Percentiles rank a stretch among this genome's conserved stretches.
These are phyloP conservation scores for Leptoxyphium fumago DNA, from an alignment of 2,329 filamentous ascomycete genomes.

Conservation along the genomic window DNA sequence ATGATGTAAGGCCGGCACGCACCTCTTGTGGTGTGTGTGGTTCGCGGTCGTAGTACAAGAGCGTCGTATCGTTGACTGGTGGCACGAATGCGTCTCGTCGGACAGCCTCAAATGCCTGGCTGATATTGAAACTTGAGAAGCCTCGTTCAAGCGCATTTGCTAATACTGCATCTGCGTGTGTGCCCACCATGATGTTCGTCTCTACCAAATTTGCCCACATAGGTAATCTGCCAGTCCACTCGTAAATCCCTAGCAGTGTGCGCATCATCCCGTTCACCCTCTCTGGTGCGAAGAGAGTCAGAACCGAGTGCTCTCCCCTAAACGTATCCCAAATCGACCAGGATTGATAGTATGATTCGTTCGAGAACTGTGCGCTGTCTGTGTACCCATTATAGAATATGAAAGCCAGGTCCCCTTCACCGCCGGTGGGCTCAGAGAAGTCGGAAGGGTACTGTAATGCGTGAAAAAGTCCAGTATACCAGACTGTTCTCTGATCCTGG, in stretches of 20 bases:
- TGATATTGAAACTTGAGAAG: slow-evolving; percentile 29
- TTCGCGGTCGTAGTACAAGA: slow-evolving; percentile 35
- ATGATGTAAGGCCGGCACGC: slow-evolving; percentile 31
- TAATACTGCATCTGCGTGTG: slow-evolving; percentile 33
- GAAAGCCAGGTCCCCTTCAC: slow-evolving; percentile 8
- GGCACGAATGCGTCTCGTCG: slow-evolving; percentile 31
- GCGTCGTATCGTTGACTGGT: slow-evolving; percentile 28
- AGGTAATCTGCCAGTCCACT: slow-evolving; percentile 32
- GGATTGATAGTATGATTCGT: slow-evolving; percentile 35
- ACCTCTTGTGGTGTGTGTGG: slow-evolving; percentile 31
- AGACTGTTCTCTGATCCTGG: slow-evolving; percentile 31
- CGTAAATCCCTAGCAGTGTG: slow-evolving; percentile 30
- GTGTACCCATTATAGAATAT: slow-evolving; percentile 35
- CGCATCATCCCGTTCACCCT: slow-evolving; percentile 35
- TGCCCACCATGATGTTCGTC: slow-evolving; percentile 38
- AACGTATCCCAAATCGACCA: slow-evolving; percentile 40
- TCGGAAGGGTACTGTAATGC: slow-evolving; percentile 34
- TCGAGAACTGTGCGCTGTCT: slow-evolving; percentile 26
- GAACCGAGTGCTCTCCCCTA: slow-evolving; percentile 31
- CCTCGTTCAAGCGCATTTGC: slow-evolving; percentile 32
- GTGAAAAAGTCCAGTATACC: slow-evolving; percentile 33
- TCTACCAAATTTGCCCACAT: slow-evolving; percentile 38
- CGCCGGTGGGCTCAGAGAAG: slow-evolving; percentile 29
- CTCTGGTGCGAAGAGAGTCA: slow-evolving; percentile 33
- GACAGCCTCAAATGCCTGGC: slow-evolving; percentile 30